Percentiles rank a stretch among this genome's conserved stretches.
Evolutionary conservation across 352 stramenopile species (phyloP).

Genomic region (Pythium plurisporium): DNA sequence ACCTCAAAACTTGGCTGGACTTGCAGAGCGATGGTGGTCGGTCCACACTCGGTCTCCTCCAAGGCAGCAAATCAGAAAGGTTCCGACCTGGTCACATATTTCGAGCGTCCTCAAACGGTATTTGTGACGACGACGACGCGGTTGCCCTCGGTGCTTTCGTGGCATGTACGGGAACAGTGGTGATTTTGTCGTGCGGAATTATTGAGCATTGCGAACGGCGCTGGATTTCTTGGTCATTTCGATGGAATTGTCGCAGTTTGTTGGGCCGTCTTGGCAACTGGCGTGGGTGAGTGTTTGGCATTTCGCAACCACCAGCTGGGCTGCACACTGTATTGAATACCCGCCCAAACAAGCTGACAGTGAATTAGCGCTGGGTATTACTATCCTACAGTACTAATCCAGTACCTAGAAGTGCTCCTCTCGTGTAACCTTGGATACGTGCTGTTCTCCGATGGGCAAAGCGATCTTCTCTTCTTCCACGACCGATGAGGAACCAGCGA

Average conservation of each 20-base stretch:
- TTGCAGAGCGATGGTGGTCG: not conserved
- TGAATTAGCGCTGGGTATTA: too few relatives aligned
- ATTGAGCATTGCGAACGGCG: too few relatives aligned
- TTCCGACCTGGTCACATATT: not conserved
- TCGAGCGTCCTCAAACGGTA: too few relatives aligned
- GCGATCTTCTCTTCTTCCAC: constrained; percentile 1
- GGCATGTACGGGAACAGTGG: too few relatives aligned
- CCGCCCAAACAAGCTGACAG: too few relatives aligned
- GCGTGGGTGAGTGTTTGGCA: not conserved
- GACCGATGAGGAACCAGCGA: not conserved
- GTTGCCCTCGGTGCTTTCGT: too few relatives aligned
- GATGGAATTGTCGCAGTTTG: not conserved
- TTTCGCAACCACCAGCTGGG: constrained; percentile 7
- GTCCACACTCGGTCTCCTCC: not conserved
- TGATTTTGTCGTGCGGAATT: too few relatives aligned
- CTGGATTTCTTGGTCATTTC: not conserved
- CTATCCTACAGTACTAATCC: not conserved
- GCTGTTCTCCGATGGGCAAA: not conserved
- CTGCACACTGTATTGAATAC: too few relatives aligned
- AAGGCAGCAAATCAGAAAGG: constrained; percentile 6
- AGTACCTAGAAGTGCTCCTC: too few relatives aligned
- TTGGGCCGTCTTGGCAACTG: not conserved
- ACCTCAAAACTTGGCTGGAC: not conserved
- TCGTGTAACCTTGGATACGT: not conserved
- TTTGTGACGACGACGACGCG: too few relatives aligned